These are phyloP conservation scores for Scedosporium boydii DNA, from an alignment of 2,329 filamentous ascomycete genomes.

Conservation along the genomic window DNA sequence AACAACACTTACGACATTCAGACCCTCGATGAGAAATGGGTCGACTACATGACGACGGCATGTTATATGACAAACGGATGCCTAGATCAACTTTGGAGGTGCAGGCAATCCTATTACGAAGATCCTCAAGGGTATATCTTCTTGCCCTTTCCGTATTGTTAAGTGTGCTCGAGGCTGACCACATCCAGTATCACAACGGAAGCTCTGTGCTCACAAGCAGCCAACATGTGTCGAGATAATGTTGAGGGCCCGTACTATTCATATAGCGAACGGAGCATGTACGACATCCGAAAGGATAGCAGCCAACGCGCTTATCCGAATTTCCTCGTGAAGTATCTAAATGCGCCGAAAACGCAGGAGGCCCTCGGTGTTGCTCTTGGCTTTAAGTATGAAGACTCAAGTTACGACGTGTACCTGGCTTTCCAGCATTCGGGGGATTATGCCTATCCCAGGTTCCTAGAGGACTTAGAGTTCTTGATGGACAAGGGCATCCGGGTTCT, in stretches of 20 bases:
- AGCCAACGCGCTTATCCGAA: conserved; percentile 44
- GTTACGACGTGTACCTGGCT: conserved; percentile 29
- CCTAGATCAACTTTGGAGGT: conserved; percentile 29
- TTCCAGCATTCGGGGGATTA: conserved; percentile 42
- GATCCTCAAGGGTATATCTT: background rate
- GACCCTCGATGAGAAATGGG: conserved; percentile 12
- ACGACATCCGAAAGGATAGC: conserved; percentile 42
- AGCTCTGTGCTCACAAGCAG: conserved; percentile 35
- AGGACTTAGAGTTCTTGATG: conserved; percentile 43
- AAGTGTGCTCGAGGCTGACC: background rate
- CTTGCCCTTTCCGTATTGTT: background rate
- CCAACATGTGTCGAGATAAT: conserved; percentile 42
- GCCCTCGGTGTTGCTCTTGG: conserved; percentile 45
- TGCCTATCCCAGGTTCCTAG: conserved; percentile 46
- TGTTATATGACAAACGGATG: conserved; percentile 31
- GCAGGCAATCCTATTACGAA: conserved; percentile 3
- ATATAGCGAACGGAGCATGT: conserved; percentile 35
- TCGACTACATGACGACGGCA: conserved; percentile 9
- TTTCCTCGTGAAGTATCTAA: conserved; percentile 48
- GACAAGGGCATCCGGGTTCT: conserved; percentile 51
- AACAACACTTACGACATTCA: conserved; percentile 38
- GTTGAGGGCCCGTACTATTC: conserved; percentile 40
- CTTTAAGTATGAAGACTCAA: conserved; percentile 33
- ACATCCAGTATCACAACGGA: background rate
- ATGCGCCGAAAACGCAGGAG: conserved; percentile 40